A percentile compares a stretch with the other conserved stretches of the same genome.
Evolutionary conservation across 495 filamentous ascomycete genomes (phyloP).

Genomic region (Bathelium albidoporum): DNA sequence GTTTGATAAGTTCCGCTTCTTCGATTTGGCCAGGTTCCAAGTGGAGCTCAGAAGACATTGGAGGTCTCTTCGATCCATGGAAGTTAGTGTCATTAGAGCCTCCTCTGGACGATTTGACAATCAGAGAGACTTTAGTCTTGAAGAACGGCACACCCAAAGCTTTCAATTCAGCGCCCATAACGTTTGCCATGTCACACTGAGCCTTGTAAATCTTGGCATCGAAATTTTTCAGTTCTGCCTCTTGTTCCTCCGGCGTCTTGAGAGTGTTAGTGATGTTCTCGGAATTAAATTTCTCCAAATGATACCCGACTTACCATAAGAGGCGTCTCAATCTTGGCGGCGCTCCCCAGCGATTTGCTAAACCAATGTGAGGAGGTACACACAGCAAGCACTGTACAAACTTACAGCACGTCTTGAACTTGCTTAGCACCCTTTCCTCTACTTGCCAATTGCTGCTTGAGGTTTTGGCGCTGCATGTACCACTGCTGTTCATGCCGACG

Average conservation of each 20-base stretch:
- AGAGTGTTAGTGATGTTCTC: not conserved
- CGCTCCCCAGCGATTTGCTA: not conserved
- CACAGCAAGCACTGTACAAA: not conserved
- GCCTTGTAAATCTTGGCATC: slow-evolving; percentile 54
- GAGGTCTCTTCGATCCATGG: not conserved
- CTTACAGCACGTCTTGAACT: not conserved
- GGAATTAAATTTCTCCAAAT: not conserved
- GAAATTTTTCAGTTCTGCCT: slow-evolving; percentile 46
- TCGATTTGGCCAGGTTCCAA: slow-evolving; percentile 25
- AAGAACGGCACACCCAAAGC: slow-evolving; percentile 59
- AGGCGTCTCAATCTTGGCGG: not conserved
- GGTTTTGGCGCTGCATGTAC: slow-evolving; percentile 30
- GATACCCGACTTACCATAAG: not conserved
- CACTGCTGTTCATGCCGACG: slow-evolving; percentile 55
- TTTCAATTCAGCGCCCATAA: slow-evolving; percentile 45
- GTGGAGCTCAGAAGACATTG: slow-evolving; percentile 8
- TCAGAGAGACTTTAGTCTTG: slow-evolving; percentile 36
- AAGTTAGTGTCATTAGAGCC: not conserved
- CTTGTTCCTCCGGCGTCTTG: slow-evolving; percentile 37
- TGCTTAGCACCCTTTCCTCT: not conserved
- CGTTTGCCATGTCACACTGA: slow-evolving; percentile 46
- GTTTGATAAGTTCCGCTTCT: slow-evolving; percentile 38
- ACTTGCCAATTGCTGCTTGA: slow-evolving; percentile 9
- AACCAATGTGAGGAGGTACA: not conserved
- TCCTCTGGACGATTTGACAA: slow-evolving; percentile 16